These are phyloP conservation scores for Simmondsia chinensis DNA, from an alignment of 148 eudicot species.

Conservation along the genomic window DNA sequence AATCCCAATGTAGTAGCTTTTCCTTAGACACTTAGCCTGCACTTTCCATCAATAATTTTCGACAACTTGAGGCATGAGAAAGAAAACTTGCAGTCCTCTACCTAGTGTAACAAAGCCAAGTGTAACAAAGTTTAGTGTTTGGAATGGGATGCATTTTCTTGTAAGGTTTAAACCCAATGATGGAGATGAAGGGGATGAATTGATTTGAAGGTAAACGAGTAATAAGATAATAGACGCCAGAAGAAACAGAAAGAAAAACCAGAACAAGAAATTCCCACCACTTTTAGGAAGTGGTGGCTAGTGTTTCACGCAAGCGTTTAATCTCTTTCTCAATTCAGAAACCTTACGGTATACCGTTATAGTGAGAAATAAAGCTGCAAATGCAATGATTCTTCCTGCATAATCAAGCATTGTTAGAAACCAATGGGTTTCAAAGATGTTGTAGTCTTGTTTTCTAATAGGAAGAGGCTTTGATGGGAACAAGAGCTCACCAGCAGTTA, in stretches of 20 bases:
- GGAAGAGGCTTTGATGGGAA: constrained; percentile 3
- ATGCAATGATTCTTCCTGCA: neutral
- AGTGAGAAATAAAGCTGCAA: constrained; percentile 4
- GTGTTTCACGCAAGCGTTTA: neutral
- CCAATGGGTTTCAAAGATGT: neutral
- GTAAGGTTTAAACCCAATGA: too few relatives aligned
- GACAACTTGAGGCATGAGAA: constrained; percentile 12
- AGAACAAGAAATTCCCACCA: constrained; percentile 3
- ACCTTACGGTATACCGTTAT: constrained; percentile 3
- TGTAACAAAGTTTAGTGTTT: too few relatives aligned
- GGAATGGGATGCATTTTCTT: too few relatives aligned
- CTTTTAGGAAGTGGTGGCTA: neutral
- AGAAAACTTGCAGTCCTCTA: neutral
- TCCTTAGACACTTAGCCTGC: constrained; percentile 1
- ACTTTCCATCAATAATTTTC: constrained; percentile 3
- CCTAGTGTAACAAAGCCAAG: too few relatives aligned
- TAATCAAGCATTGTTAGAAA: constrained; percentile 4
- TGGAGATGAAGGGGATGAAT: too few relatives aligned
- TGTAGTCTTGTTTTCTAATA: neutral
- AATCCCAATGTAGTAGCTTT: constrained; percentile 1
- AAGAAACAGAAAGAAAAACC: neutral
- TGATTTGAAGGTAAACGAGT: neutral
- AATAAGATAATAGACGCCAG: neutral
- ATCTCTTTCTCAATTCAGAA: neutral
- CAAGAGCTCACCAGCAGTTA: constrained; percentile 1